A percentile compares a stretch with the other conserved stretches of the same genome.
Evolutionary conservation across 805 yeast genomes (phyloP).

Genomic region (Candida endomychidarum): DNA sequence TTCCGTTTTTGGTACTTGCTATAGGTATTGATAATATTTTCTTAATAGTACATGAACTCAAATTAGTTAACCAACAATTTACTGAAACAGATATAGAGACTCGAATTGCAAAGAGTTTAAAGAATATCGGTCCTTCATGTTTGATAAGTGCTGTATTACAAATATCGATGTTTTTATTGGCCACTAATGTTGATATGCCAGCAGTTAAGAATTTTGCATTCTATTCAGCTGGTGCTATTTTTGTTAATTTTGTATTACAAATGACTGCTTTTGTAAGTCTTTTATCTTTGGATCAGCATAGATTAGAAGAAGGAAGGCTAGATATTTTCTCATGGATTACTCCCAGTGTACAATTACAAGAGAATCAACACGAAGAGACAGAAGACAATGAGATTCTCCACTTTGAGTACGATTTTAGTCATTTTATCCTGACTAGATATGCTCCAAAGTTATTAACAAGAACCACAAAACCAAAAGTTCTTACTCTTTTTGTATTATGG

Average conservation of each 20-base stretch:
- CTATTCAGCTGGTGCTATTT: slow-evolving; percentile 84
- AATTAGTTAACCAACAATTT: slow-evolving; percentile 33
- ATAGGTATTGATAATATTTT: slow-evolving; percentile 96
- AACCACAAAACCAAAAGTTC: slow-evolving; percentile 45
- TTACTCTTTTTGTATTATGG: slow-evolving; percentile 58
- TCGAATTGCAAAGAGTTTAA: slow-evolving; percentile 63
- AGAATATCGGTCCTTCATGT: slow-evolving; percentile 85
- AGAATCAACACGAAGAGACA: background rate
- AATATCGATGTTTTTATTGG: slow-evolving; percentile 73
- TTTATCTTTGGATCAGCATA: slow-evolving; percentile 61
- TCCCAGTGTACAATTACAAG: slow-evolving; percentile 14
- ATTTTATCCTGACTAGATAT: slow-evolving; percentile 46
- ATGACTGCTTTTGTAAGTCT: slow-evolving; percentile 78
- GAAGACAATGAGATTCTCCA: slow-evolving; percentile 10
- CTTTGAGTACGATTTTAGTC: slow-evolving; percentile 26
- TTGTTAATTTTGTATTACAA: slow-evolving; percentile 74
- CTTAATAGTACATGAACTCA: slow-evolving; percentile 76
- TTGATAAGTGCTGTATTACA: slow-evolving; percentile 76
- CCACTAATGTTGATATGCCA: slow-evolving; percentile 87
- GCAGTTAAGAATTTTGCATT: slow-evolving; percentile 93
- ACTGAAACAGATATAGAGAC: slow-evolving; percentile 38
- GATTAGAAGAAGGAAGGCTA: slow-evolving; percentile 57
- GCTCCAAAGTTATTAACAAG: slow-evolving; percentile 59
- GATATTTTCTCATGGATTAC: slow-evolving; percentile 63
- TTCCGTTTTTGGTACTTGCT: slow-evolving; percentile 89